phyloP scores from a whole-genome alignment of 306 rosid species.

The Vigna radiata region DNA sequence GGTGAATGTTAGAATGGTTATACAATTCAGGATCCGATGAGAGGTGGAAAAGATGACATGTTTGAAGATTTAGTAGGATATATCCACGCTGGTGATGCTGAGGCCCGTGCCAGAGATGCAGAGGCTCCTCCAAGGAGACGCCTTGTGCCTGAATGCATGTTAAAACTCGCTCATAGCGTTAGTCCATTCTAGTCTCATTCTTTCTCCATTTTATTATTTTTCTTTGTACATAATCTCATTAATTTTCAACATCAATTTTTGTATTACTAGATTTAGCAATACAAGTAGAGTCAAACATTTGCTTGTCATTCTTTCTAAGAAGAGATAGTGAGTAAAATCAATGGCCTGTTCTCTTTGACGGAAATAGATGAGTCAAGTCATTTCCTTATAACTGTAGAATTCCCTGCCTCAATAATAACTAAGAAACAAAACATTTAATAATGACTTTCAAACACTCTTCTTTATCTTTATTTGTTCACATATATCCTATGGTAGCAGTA shows the following conservation, averaged over 20 bases:
- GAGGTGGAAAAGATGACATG: conserved; percentile 84
- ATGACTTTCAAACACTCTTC: too few relatives aligned
- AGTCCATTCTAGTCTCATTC: conserved; percentile 74
- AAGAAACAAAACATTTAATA: too few relatives aligned
- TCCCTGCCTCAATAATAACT: too few relatives aligned
- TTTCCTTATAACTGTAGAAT: too few relatives aligned
- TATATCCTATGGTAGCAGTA: too few relatives aligned
- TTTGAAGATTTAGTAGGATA: conserved; percentile 75
- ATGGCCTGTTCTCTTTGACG: too few relatives aligned
- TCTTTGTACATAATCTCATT: conserved; percentile 31
- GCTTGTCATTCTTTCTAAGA: too few relatives aligned
- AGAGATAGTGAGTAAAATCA: too few relatives aligned
- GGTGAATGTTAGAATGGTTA: not conserved
- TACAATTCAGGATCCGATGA: conserved; percentile 86
- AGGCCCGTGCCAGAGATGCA: conserved; percentile 70
- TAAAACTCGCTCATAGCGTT: conserved; percentile 76
- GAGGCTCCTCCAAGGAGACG: conserved; percentile 82
- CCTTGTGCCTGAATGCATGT: conserved; percentile 88
- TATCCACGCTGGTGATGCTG: conserved; percentile 73
- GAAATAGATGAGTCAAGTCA: too few relatives aligned
- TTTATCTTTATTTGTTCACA: too few relatives aligned
- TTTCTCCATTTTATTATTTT: conserved; percentile 19
- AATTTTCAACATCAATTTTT: not conserved
- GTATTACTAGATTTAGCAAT: not conserved
- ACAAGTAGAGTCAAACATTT: not conserved